These are phyloP conservation scores for Grosmannia clavigera DNA, from an alignment of 2,329 filamentous ascomycete genomes.

Conservation along the genomic window DNA sequence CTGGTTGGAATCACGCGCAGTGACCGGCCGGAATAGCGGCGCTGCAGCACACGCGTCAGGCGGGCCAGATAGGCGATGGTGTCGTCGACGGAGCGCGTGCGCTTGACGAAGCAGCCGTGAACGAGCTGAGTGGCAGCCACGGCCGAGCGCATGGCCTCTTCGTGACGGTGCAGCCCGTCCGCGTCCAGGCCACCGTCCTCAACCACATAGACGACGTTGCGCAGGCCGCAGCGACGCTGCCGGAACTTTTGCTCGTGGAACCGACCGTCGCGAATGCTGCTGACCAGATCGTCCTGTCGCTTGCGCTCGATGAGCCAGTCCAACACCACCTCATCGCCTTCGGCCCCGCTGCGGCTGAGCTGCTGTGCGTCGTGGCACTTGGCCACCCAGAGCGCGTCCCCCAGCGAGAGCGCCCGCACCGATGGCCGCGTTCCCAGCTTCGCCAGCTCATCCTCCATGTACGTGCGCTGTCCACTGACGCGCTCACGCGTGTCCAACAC, in stretches of 20 bases:
- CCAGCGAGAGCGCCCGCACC: constrained; percentile 57
- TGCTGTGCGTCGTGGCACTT: constrained; percentile 50
- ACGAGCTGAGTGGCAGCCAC: constrained; percentile 69
- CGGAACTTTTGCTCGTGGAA: constrained; percentile 81
- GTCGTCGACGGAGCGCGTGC: constrained; percentile 63
- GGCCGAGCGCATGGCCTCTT: constrained; percentile 57
- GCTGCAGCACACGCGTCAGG: constrained; percentile 57
- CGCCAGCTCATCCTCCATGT: constrained; percentile 59
- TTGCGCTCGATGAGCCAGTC: constrained; percentile 78
- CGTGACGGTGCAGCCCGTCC: constrained; percentile 41
- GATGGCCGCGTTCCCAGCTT: constrained; percentile 54
- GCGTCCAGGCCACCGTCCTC: constrained; percentile 56
- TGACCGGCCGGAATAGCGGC: constrained; percentile 46
- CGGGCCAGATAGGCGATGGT: constrained; percentile 62
- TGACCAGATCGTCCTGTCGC: constrained; percentile 65
- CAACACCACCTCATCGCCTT: constrained; percentile 59
- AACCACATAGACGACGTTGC: constrained; percentile 66
- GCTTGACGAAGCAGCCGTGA: constrained; percentile 68
- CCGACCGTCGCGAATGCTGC: constrained; percentile 69
- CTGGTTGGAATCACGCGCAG: constrained; percentile 54
- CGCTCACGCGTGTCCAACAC: constrained; percentile 66
- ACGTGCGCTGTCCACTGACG: constrained; percentile 60
- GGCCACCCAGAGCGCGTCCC: constrained; percentile 70
- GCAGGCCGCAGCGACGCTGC: constrained; percentile 57
- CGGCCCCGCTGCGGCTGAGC: constrained; percentile 42